Evolutionary conservation across 2,329 filamentous ascomycete species (phyloP), one percentile per base, ranked within the genome.

Genomic region (Botrytis deweyae): DNA sequence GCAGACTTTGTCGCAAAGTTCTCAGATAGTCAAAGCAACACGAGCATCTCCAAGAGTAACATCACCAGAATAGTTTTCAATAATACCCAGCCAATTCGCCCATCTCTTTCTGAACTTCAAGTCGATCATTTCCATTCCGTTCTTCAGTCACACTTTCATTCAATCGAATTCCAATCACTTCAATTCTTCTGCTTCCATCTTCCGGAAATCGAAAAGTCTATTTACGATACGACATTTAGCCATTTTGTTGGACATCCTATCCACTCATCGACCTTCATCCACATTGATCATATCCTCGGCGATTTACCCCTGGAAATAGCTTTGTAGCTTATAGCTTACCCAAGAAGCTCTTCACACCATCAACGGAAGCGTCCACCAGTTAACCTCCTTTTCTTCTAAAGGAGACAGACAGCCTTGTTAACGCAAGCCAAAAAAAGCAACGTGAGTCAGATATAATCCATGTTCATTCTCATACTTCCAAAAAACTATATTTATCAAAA

Each of bases 1-100:
- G 77, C 78, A 80, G 77, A 76, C 74, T 70, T 74, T 77, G 76
- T 79, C 78, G 78, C 77, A 77, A 76, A 78, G 77, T 78, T 68
- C 77, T 79, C 74, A 74, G 73, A 77, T 75, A 76, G 75, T 79
- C 77, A 78, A 78, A 80, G 78, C 78, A 77, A 75, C 76, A 73
- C 74, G 75, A 77, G 74, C 74, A 72, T 76, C 75, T 22, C 38
- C 22, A 44, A 72, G 33, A 68, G 33, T 66, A 70, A 76, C 72
- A 75, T 65, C 63, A 8, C 63, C 63, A 46, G 40, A 40, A 55
- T 6, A n/a, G 5, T 64, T 70, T 72, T 72, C 75, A 74, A 75
- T 76, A 76, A 78, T 69, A 72, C 70, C 59, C 55, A 58, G 46
- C 12, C 58, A 18, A 55, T 61, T 49, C 62, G 49, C 33, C 38